phyloP scores from a whole-genome alignment of 2,329 filamentous ascomycete species.

The Fusarium cicatricum region DNA sequence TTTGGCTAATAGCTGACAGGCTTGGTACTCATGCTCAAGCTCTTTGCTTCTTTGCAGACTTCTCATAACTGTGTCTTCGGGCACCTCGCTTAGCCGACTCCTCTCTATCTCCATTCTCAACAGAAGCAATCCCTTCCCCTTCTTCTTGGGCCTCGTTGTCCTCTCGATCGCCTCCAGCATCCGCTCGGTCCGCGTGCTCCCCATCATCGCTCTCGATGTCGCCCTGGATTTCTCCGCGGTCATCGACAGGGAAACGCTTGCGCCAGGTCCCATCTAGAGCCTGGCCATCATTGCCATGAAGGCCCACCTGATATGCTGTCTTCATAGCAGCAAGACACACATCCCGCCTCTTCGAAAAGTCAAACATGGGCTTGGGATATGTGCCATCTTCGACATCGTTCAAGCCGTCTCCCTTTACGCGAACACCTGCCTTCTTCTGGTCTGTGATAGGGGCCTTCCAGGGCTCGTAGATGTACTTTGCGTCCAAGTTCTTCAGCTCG shows the following conservation, averaged over 20 bases:
- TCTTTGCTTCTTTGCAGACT: slow-evolving; percentile 42
- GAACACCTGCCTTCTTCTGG: slow-evolving; percentile 73
- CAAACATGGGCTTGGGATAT: slow-evolving; percentile 82
- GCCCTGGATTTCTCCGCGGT: slow-evolving; percentile 52
- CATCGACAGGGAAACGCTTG: slow-evolving; percentile 52
- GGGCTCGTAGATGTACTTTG: slow-evolving; percentile 81
- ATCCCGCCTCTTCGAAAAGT: slow-evolving; percentile 70
- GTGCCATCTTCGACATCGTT: slow-evolving; percentile 53
- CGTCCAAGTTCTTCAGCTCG: slow-evolving; percentile 67
- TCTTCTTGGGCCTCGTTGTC: slow-evolving; percentile 29
- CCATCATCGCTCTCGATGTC: slow-evolving; percentile 46
- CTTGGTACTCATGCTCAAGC: background rate
- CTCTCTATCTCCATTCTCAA: slow-evolving; percentile 4
- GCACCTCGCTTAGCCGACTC: slow-evolving; percentile 37
- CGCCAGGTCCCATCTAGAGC: slow-evolving; percentile 69
- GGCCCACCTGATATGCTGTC: slow-evolving; percentile 69
- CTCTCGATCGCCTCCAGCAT: slow-evolving; percentile 35
- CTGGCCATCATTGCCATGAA: slow-evolving; percentile 69
- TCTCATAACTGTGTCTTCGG: slow-evolving; percentile 17
- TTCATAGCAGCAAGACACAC: slow-evolving; percentile 75
- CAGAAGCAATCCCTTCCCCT: slow-evolving; percentile 23
- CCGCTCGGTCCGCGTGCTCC: slow-evolving; percentile 45
- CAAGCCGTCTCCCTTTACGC: slow-evolving; percentile 64
- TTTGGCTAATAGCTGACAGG: too few species aligned
- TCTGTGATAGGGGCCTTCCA: slow-evolving; percentile 76